Base-by-base conservation (phyloP, 2,329 filamentous ascomycete species). In the Trichophyton benhamiae region DNA sequence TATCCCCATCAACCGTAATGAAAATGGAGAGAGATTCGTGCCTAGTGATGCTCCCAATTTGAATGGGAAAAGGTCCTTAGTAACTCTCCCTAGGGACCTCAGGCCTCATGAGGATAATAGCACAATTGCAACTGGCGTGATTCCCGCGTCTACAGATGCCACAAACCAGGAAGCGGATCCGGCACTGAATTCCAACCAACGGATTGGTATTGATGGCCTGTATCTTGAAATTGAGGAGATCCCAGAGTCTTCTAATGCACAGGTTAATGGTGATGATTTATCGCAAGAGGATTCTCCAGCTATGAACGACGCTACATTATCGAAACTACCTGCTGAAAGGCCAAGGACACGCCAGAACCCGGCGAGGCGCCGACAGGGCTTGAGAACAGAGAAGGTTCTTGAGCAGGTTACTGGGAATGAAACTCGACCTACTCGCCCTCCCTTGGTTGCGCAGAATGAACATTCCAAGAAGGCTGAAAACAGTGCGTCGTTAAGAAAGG, bases 41-140 rank as follows among this genome's bases (percentile, higher is more conserved):
- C 38, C 59, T 17, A 61, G 46, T 7, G 41, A 49, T 30, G 27
- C n/a, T 7, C n/a, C 38, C 8, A 59, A 61, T 59, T 44, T n/a
- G 48, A 59, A 59, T 52, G 41, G 57, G 30, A 61, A 60, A 15
- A 57, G 57, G 25, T 41, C 60, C 13, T 48, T 42, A 3, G n/a
- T 57, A n/a, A 15, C 9, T 13, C 57, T 25, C 1, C n/a, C 9
- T 27, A n/a, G 3, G 5, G 57, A 20, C 1, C 9, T 5, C n/a
- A 27, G 36, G 9, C 8, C 3, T 15, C 9, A 9, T 27, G 36
- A 30, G 6, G 11, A 44, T 9, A 9, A 58, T 17, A 27, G 13
- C 17, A 11, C 4, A 5, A 17, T 25, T 22, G 27, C 27, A 30
- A 30, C 27, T 6, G 5, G 22, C 9, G 8, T 3, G 6, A 30